phyloP scores from a whole-genome alignment of 2,329 filamentous ascomycete genomes.

The Alternaria sp. region DNA sequence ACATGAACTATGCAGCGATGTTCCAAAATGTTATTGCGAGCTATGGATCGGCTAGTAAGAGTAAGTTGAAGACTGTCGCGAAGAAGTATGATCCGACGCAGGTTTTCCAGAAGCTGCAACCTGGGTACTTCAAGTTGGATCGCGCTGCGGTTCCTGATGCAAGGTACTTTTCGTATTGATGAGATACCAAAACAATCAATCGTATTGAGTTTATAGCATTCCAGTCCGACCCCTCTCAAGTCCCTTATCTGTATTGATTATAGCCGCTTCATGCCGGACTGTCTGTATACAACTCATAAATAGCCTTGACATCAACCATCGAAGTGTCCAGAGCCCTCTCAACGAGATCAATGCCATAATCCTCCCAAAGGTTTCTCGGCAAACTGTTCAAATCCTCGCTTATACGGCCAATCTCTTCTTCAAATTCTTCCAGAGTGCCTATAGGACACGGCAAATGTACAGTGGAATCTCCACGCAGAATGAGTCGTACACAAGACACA shows the following conservation, averaged over 20 bases:
- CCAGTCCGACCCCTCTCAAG: not conserved
- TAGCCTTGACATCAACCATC: not conserved
- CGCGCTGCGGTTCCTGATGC: constrained; percentile 9
- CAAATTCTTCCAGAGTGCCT: not conserved
- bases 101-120: constrained; percentile 54
- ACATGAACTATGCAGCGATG: constrained; percentile 60
- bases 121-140: constrained; percentile 57
- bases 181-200: not conserved
- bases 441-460: not conserved
- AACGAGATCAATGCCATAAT: not conserved
- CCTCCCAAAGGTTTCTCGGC: not conserved
- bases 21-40: constrained; percentile 55
- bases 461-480: not conserved
- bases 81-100: constrained; percentile 53
- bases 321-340: not conserved
- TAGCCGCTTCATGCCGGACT: not conserved
- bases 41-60: constrained; percentile 49
- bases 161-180: constrained; percentile 6
- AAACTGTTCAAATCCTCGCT: not conserved
- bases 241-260: not conserved
- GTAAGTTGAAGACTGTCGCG: constrained; percentile 46
- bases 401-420: not conserved
- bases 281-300: not conserved
- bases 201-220: not conserved
- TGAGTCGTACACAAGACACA: not conserved